phyloP scores from a whole-genome alignment of 169 alveolate species.

The Cryptosporidium canis region DNA sequence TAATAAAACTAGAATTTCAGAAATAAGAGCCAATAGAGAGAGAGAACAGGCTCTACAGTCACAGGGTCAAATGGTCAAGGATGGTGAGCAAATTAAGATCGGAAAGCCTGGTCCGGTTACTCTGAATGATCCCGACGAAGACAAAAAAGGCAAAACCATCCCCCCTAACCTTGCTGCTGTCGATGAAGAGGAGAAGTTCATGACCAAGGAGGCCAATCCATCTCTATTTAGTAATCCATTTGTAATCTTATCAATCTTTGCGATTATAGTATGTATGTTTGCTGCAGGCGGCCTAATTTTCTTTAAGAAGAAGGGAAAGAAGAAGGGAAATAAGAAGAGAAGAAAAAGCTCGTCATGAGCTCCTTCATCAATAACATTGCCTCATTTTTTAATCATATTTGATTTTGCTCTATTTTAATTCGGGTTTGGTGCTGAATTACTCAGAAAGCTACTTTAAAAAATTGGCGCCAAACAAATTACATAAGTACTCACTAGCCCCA shows the following conservation, averaged over 20 bases:
- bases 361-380: not conserved
- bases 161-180: slow-evolving; percentile 42
- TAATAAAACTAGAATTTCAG: not conserved
- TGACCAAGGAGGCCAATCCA: not conserved
- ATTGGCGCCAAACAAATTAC: slow-evolving; percentile 11
- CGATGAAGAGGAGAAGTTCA: slow-evolving; percentile 12
- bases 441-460: not conserved
- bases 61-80: slow-evolving; percentile 22
- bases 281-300: slow-evolving; percentile 30
- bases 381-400: not conserved
- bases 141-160: slow-evolving; percentile 44
- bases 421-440: not conserved
- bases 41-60: slow-evolving; percentile 48
- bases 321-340: not conserved
- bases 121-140: slow-evolving; percentile 10
- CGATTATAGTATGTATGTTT: not conserved
- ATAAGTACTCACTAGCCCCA: too few species aligned
- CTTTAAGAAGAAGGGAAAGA: slow-evolving; percentile 5
- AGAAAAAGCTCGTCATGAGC: not conserved
- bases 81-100: slow-evolving; percentile 11
- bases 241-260: not conserved
- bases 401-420: not conserved
- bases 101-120: slow-evolving; percentile 64
- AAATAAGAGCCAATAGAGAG: slow-evolving; percentile 12
- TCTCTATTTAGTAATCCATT: slow-evolving; percentile 36